A percentile compares a stretch with the other conserved stretches of the same genome.
phyloP scores from a whole-genome alignment of 352 stramenopile genomes.

The Pythium insidiosum region DNA sequence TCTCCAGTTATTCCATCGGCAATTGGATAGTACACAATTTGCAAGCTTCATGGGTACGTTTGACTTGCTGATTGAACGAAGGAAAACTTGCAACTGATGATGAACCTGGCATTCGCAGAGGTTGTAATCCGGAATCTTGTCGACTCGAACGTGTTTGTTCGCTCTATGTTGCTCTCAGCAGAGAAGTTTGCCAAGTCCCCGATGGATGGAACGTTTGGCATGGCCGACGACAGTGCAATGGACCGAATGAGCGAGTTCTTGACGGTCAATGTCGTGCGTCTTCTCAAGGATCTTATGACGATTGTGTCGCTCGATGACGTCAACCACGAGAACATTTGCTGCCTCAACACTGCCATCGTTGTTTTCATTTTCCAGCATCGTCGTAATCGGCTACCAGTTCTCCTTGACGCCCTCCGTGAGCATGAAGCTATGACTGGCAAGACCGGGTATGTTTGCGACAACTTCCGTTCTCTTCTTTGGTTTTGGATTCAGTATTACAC shows the following conservation, averaged over 20 bases:
- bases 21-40: slow-evolving; percentile 86
- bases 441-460: slow-evolving; percentile 65
- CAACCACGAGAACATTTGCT: slow-evolving; percentile 98
- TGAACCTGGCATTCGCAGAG: slow-evolving; percentile 36
- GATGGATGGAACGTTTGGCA: slow-evolving; percentile 24
- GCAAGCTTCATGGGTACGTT: slow-evolving; percentile 82
- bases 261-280: slow-evolving; percentile 73
- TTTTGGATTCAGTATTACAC: slow-evolving; percentile 97
- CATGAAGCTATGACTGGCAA: slow-evolving; percentile 61
- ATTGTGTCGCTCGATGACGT: slow-evolving; percentile 93
- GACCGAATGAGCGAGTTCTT: slow-evolving; percentile 86
- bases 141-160: slow-evolving; percentile 96
- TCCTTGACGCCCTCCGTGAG: slow-evolving; percentile 60
- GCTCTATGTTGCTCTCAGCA: slow-evolving; percentile 83
- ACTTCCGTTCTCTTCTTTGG: slow-evolving; percentile 92
- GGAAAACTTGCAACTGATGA: too few species aligned
- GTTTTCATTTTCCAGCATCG: slow-evolving; percentile 93
- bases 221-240: slow-evolving; percentile 52
- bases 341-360: slow-evolving; percentile 94
- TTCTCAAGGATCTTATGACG: slow-evolving; percentile 93
- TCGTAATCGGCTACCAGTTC: slow-evolving; percentile 61
- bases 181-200: slow-evolving; percentile 57
- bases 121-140: slow-evolving; percentile 92
- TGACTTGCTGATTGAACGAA: background rate
- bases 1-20: slow-evolving; percentile 84